A percentile compares a stretch with the other conserved stretches of the same genome.
Evolutionary conservation across 257 asterid genomes (phyloP).

Genomic region (Ilex asprella): DNA sequence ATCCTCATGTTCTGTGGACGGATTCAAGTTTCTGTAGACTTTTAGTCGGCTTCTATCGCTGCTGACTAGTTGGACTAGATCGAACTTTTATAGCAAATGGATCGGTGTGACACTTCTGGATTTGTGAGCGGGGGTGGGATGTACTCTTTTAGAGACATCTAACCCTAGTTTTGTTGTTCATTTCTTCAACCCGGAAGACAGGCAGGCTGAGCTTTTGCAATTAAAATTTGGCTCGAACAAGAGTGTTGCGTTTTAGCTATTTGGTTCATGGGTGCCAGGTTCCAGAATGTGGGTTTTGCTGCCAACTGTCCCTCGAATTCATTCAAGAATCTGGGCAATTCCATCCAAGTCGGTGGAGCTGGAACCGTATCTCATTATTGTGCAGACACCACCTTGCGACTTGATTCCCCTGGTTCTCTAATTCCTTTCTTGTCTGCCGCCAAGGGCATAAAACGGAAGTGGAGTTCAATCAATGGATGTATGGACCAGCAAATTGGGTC

Average conservation of each 20-base stretch:
- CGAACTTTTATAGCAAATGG: conserved; percentile 40
- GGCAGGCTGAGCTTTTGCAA: conserved; percentile 62
- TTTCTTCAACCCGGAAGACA: conserved; percentile 68
- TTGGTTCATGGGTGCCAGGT: conserved; percentile 74
- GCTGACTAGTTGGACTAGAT: conserved; percentile 19
- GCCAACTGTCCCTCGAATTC: conserved; percentile 55
- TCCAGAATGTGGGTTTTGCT: conserved; percentile 58
- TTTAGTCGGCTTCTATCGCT: conserved; percentile 21
- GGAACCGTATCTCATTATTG: conserved; percentile 36
- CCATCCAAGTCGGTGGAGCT: conserved; percentile 41
- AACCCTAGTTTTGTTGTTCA: conserved; percentile 46
- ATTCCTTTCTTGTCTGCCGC: conserved; percentile 28
- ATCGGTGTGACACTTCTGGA: conserved; percentile 92
- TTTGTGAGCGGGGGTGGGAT: conserved; percentile 93
- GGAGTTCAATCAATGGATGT: conserved; percentile 42
- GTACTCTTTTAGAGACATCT: conserved; percentile 62
- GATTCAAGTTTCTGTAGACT: conserved; percentile 20
- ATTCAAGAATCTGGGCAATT: conserved; percentile 54
- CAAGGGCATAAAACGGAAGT: conserved; percentile 71
- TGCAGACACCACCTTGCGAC: conserved; percentile 76
- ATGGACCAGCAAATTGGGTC: conserved; percentile 32
- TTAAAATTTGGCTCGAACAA: conserved; percentile 38
- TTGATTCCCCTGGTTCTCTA: conserved; percentile 52
- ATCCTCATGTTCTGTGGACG: conserved; percentile 15
- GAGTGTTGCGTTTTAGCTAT: conserved; percentile 28